Percentiles rank a stretch among this genome's conserved stretches.
phyloP scores from a whole-genome alignment of 2,329 filamentous ascomycete species.

The Corynespora cassiicola region DNA sequence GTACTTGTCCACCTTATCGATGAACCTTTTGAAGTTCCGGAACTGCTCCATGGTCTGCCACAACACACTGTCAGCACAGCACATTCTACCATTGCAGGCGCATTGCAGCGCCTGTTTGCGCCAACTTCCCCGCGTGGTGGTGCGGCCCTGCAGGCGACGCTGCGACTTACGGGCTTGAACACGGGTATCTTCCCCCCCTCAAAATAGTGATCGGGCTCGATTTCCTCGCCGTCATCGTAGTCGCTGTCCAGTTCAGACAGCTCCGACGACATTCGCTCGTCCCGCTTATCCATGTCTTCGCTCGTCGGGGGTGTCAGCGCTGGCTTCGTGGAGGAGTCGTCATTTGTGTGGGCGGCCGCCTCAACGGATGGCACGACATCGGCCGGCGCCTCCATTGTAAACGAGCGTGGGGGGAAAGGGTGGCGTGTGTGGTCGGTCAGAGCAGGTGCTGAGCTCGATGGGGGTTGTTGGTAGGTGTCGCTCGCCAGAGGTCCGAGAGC shows the following conservation, averaged over 20 bases:
- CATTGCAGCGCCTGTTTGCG: conserved; percentile 7
- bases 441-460: conserved; percentile 25
- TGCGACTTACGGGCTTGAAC: conserved; percentile 77
- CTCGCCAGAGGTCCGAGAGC: conserved; percentile 30
- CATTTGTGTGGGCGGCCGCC: conserved; percentile 26
- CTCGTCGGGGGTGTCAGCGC: conserved; percentile 60
- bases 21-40: conserved; percentile 88
- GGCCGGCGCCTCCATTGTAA: conserved; percentile 35
- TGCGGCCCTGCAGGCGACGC: conserved; percentile 5
- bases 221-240: conserved; percentile 67
- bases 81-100: conserved; percentile 2
- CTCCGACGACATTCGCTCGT: conserved; percentile 54
- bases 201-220: conserved; percentile 87
- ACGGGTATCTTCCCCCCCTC: conserved; percentile 83
- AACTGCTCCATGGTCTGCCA: conserved; percentile 86
- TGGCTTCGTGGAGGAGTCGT: conserved; percentile 40
- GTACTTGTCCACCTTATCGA: conserved; percentile 88
- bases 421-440: conserved; percentile 20
- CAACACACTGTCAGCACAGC: conserved; percentile 21
- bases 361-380: conserved; percentile 43
- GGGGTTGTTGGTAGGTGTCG: conserved; percentile 29
- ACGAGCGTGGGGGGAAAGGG: conserved; percentile 8
- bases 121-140: conserved; percentile 9
- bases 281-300: conserved; percentile 57
- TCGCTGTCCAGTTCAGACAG: conserved; percentile 55